Percentiles rank a stretch among this genome's conserved stretches.
Evolutionary conservation across 495 filamentous ascomycete genomes (phyloP).

Genomic region (Penicillium atrosanguineum): DNA sequence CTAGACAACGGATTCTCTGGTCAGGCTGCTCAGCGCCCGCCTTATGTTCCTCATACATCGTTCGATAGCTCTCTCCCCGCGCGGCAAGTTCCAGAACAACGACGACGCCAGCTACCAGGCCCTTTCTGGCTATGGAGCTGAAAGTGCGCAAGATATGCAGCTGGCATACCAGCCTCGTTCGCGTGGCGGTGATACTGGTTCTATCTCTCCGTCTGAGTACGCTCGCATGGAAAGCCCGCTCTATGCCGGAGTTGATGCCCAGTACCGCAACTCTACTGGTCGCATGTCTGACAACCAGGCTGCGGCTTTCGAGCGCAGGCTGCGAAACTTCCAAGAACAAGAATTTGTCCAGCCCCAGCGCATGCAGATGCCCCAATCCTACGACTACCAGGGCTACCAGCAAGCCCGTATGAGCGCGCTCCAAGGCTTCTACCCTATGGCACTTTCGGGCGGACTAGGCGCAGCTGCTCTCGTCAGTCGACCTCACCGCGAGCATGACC

Average conservation of each 20-base stretch:
- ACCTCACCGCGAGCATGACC: slow-evolving; percentile 62
- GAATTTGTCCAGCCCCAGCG: slow-evolving; percentile 41
- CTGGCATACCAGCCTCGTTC: slow-evolving; percentile 28
- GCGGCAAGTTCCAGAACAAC: slow-evolving; percentile 29
- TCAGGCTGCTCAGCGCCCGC: slow-evolving; percentile 28
- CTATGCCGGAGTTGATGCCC: slow-evolving; percentile 45
- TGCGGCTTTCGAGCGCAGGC: slow-evolving; percentile 44
- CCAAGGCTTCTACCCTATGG: slow-evolving; percentile 31
- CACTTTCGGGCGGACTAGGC: slow-evolving; percentile 21
- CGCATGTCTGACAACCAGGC: slow-evolving; percentile 41
- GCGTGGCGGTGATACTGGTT: slow-evolving; percentile 31
- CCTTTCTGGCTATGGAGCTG: slow-evolving; percentile 19
- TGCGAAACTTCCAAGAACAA: slow-evolving; percentile 50
- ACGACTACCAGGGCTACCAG: slow-evolving; percentile 40
- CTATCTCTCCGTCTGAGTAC: slow-evolving; percentile 54
- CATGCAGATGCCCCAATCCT: slow-evolving; percentile 36
- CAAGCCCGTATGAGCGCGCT: slow-evolving; percentile 37
- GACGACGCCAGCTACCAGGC: slow-evolving; percentile 33
- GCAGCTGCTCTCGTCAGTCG: slow-evolving; percentile 43
- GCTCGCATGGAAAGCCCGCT: slow-evolving; percentile 59
- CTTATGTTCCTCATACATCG: slow-evolving; percentile 30
- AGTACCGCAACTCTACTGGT: slow-evolving; percentile 44
- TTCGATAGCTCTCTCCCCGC: slow-evolving; percentile 33
- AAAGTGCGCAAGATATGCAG: slow-evolving; percentile 32
- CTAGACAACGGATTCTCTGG: slow-evolving; percentile 27